Evolutionary conservation across 2,329 filamentous ascomycete genomes (phyloP).

Genomic region (Cercospora sesami): DNA sequence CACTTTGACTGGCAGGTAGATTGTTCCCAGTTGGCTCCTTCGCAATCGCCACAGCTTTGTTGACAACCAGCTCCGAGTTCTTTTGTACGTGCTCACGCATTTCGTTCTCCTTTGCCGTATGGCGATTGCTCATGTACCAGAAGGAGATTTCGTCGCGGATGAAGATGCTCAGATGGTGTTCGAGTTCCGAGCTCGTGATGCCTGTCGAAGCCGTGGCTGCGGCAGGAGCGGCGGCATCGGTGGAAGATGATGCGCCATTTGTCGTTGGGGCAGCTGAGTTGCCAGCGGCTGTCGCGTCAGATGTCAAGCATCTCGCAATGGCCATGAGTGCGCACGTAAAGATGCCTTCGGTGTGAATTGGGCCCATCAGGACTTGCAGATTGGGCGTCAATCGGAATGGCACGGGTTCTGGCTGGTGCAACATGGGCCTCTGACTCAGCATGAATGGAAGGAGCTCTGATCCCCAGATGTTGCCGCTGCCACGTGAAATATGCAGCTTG

Average conservation of each 20-base stretch:
- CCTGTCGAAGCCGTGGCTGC: constrained; percentile 27
- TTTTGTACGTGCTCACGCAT: constrained; percentile 76
- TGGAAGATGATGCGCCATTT: constrained; percentile 44
- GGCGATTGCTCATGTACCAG: constrained; percentile 84
- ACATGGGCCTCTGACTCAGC: constrained; percentile 78
- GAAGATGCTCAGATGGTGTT: constrained; percentile 90
- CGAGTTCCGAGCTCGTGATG: constrained; percentile 64
- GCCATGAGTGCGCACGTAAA: constrained; percentile 96
- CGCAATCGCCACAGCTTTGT: constrained; percentile 81
- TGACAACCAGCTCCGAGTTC: constrained; percentile 90
- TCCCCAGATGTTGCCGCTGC: constrained; percentile 92
- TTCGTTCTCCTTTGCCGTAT: constrained; percentile 63
- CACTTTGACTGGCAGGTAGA: constrained; percentile 92
- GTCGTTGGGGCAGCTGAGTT: constrained; percentile 20
- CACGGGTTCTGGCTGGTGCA: constrained; percentile 92
- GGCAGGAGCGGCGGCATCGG: constrained; percentile 15
- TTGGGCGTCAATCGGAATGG: constrained; percentile 97
- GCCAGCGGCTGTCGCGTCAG: constrained; percentile 55
- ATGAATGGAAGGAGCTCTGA: constrained; percentile 91
- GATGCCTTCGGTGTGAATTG: constrained; percentile 91
- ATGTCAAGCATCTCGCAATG: constrained; percentile 88
- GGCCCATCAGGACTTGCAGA: constrained; percentile 92
- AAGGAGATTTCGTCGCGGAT: constrained; percentile 97
- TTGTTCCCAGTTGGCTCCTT: constrained; percentile 65
- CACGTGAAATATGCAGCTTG: constrained; percentile 88